Evolutionary conservation across 768 basidiomycete genomes (phyloP).

Genomic region (Leccinum subtestaceum): DNA sequence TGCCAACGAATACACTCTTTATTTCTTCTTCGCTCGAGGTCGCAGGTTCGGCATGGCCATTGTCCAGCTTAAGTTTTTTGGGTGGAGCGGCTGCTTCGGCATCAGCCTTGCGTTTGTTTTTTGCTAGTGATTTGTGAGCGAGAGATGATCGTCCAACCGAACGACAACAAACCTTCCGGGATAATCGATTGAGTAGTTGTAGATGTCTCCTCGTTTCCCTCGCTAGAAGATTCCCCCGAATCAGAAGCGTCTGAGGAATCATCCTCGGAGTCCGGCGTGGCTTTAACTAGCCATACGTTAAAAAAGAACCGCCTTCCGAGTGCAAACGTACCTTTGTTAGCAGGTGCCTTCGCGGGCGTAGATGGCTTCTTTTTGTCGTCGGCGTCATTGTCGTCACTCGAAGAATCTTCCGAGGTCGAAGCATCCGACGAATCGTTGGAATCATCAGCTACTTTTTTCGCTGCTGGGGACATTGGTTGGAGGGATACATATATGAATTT

Average conservation of each 20-base stretch:
- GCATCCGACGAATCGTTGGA: slow-evolving; percentile 5
- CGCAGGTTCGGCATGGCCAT: slow-evolving; percentile 42
- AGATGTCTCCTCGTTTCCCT: neutral
- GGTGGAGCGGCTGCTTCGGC: slow-evolving; percentile 53
- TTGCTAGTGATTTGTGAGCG: slow-evolving; percentile 3
- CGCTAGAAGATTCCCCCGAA: slow-evolving; percentile 13
- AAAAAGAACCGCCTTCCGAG: neutral
- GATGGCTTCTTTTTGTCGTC: slow-evolving; percentile 17
- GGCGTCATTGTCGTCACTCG: slow-evolving; percentile 1
- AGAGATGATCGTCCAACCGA: neutral
- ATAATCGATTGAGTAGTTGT: slow-evolving; percentile 44
- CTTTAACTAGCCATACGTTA: neutral
- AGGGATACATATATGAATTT: neutral
- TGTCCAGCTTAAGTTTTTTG: slow-evolving; percentile 81
- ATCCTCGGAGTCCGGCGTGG: neutral
- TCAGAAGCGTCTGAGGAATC: slow-evolving; percentile 7
- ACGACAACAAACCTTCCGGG: slow-evolving; percentile 37
- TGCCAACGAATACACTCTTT: slow-evolving; percentile 86
- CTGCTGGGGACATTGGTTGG: neutral
- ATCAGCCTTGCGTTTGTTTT: slow-evolving; percentile 81
- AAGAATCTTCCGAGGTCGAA: slow-evolving; percentile 16
- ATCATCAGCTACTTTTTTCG: slow-evolving; percentile 1
- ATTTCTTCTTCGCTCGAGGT: slow-evolving; percentile 47
- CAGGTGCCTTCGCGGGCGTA: neutral
- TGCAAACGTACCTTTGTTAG: neutral